Evolutionary conservation across 23 red algal species (phyloP).

Genomic region (Chondrus crispus): DNA sequence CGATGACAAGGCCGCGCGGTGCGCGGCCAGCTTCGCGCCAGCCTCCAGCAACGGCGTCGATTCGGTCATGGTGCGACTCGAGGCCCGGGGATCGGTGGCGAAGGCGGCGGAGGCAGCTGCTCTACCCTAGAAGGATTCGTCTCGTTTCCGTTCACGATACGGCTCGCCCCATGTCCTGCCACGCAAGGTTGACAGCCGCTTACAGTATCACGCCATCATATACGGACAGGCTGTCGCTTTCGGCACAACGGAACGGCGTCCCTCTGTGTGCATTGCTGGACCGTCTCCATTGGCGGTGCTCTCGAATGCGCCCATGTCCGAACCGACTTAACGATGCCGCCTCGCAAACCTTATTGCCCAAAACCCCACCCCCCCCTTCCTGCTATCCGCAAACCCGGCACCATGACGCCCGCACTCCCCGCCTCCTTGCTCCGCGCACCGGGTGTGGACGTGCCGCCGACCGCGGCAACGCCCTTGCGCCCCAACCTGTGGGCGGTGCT

Average conservation of each 20-base stretch:
- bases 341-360: background rate
- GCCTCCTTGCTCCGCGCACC: slow-evolving; percentile 9
- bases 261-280: too few relatives aligned
- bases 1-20: background rate
- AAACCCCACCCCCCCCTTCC: background rate
- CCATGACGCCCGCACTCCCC: background rate
- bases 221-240: too few relatives aligned
- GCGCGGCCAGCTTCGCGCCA: background rate
- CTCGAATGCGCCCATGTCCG: background rate
- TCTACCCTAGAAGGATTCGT: too few relatives aligned
- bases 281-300: too few relatives aligned
- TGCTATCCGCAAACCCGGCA: background rate
- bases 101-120: background rate
- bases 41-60: background rate
- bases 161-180: too few relatives aligned
- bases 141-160: too few relatives aligned
- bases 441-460: background rate
- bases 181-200: too few relatives aligned
- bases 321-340: background rate
- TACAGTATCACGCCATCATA: too few relatives aligned
- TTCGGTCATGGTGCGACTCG: background rate
- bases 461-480: background rate
- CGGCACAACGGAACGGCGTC: too few relatives aligned
- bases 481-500: slow-evolving; percentile 78
- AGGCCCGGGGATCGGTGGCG: background rate